phyloP scores from a whole-genome alignment of 345 rosid species.

The Eucalyptus leucophloia region DNA sequence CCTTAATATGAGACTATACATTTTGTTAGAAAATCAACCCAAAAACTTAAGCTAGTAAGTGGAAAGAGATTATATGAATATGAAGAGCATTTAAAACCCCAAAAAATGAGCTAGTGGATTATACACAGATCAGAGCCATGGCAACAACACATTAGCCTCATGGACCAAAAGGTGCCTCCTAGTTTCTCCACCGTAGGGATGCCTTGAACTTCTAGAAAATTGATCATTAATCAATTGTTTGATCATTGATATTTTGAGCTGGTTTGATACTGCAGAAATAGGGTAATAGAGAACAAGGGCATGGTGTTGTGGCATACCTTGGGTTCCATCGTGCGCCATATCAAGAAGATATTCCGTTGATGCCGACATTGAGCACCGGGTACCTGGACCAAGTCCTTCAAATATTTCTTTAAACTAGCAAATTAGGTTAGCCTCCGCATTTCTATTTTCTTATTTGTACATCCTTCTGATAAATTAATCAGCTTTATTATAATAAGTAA shows the following conservation, averaged over 20 bases:
- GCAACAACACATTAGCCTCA: constrained; percentile 52
- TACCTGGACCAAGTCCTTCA: too few relatives aligned
- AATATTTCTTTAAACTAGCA: not conserved
- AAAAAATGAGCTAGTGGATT: constrained; percentile 79
- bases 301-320: constrained; percentile 67
- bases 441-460: not conserved
- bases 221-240: not conserved
- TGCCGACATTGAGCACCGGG: constrained; percentile 46
- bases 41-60: too few relatives aligned
- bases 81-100: not conserved
- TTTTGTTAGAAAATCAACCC: too few relatives aligned
- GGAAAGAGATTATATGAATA: too few relatives aligned
- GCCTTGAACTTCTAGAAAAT: not conserved
- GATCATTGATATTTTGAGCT: not conserved
- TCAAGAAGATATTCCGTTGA: constrained; percentile 75
- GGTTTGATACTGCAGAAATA: constrained; percentile 27
- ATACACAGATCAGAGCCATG: constrained; percentile 47
- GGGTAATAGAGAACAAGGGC: constrained; percentile 48
- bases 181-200: too few relatives aligned
- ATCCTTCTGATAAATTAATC: not conserved
- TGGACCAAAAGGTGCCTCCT: constrained; percentile 49
- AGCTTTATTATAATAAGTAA: not conserved
- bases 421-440: not conserved
- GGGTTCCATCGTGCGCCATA: constrained; percentile 60
- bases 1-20: too few relatives aligned